These are phyloP conservation scores for Eucalyptus curtisii DNA, from an alignment of 345 rosid genomes.

Conservation along the genomic window DNA sequence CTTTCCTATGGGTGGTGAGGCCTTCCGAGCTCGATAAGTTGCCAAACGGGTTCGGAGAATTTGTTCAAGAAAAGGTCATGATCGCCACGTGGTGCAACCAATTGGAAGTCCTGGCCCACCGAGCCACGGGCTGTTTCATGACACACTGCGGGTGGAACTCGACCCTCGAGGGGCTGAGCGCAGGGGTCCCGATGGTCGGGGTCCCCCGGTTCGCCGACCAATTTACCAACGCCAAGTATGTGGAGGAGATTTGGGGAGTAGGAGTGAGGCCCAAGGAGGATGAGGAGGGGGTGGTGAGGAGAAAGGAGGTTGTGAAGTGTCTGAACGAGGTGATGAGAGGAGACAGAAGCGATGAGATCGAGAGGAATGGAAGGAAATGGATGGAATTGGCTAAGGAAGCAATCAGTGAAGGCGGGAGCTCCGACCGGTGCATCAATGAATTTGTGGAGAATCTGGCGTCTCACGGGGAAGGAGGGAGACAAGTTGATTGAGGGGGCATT, in stretches of 20 bases:
- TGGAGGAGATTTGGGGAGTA: slow-evolving; percentile 52
- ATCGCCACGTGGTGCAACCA: slow-evolving; percentile 61
- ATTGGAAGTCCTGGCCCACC: slow-evolving; percentile 42
- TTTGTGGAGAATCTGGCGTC: slow-evolving; percentile 20
- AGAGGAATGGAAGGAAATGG: slow-evolving; percentile 38
- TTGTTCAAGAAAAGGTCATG: slow-evolving; percentile 25
- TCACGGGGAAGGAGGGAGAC: not conserved
- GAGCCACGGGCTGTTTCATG: not conserved
- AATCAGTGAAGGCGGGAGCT: slow-evolving; percentile 49
- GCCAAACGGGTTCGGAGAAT: slow-evolving; percentile 35
- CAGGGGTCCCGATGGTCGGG: slow-evolving; percentile 58
- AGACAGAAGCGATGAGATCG: slow-evolving; percentile 24
- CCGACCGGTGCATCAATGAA: slow-evolving; percentile 28
- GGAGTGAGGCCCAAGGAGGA: slow-evolving; percentile 50
- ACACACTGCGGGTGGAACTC: not conserved
- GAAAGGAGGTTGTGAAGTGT: slow-evolving; percentile 31
- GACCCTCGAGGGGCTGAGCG: slow-evolving; percentile 61
- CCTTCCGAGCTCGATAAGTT: slow-evolving; percentile 35
- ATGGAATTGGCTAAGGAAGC: slow-evolving; percentile 36
- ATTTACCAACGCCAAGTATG: slow-evolving; percentile 43
- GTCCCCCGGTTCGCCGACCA: slow-evolving; percentile 70
- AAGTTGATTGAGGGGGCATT: not conserved
- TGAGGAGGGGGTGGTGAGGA: slow-evolving; percentile 43
- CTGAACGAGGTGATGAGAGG: slow-evolving; percentile 59
- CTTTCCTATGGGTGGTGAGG: slow-evolving; percentile 61